Base-by-base conservation (phyloP, 129 eudicot genomes). In the Helianthus tuberosus region DNA sequence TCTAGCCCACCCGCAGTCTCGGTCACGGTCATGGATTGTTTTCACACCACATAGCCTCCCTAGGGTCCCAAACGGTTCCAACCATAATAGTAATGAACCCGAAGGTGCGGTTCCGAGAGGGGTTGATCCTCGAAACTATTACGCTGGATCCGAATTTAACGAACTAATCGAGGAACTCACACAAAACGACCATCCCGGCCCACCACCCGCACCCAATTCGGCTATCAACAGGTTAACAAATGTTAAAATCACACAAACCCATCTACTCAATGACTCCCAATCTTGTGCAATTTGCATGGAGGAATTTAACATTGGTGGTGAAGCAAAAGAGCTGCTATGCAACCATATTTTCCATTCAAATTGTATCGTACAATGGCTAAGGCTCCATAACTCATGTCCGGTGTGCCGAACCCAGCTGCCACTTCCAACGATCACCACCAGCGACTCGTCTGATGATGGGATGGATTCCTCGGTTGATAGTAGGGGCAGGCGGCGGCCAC, bases 381-480 rank as follows among this genome's bases (percentile, higher is more conserved):
- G 96, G 73, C 93, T 94, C 20, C 98, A 94, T 62, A 94, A 94
- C 78, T 80, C 97, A 3, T 94, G 98, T 43, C 98, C 97, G 0
- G 86, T 94, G 38, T 94, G 97, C 46, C 86, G 98, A 36, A 80
- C 80, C 0, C 91, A 72, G 72, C 4, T 93, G 43, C 85, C 79
- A 15, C 73, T 75, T 11, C 71, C 86, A 1, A 3, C n/a, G 10
- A 59, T 71, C 1, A 55, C 80, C 7, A 23, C 48, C 1, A 44
- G 44, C 47, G 77, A 57, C 65, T 72, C 68, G n/a, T 79, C n/a
- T 8, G 71, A 47, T 47, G 76, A 73, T 13, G 64, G 67, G 0
- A 77, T 52, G 62, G 68, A 81, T 44, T 70, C 85, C 5, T 49
- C 36, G 11, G 15, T 14, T 5, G 68, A 78, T 27, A 73, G 81